Conservation (phyloP, 768 basidiomycete species). For the Dacryopinax spathularia region DNA sequence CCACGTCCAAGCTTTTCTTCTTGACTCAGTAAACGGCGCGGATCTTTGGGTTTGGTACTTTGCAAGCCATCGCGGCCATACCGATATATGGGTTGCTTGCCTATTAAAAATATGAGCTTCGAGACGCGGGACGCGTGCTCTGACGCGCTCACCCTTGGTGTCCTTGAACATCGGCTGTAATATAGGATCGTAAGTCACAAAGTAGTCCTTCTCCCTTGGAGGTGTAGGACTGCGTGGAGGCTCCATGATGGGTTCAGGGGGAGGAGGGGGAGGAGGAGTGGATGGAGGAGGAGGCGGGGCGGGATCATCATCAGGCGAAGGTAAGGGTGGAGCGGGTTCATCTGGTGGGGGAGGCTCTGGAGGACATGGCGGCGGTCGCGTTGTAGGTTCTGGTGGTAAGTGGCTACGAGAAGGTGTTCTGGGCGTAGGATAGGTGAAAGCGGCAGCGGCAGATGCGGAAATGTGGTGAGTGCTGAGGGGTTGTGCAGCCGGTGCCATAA, state of each 20-base stretch:
- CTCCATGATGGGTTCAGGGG: background rate
- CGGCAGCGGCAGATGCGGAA: background rate
- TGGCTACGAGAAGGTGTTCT: background rate
- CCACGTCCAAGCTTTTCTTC: background rate
- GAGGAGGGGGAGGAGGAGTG: background rate
- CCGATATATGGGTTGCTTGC: background rate
- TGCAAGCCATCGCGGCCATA: background rate
- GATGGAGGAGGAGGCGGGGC: background rate
- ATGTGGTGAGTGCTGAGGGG: background rate
- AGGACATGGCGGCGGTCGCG: background rate
- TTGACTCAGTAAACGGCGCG: background rate
- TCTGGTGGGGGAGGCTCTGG: constrained; percentile 2
- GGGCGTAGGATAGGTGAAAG: background rate
- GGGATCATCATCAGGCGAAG: background rate
- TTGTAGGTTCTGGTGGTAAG: background rate
- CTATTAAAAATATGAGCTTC: background rate
- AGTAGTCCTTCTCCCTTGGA: background rate
- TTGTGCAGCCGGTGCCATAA: background rate
- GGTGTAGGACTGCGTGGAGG: background rate
- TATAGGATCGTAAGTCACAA: constrained; percentile 1
- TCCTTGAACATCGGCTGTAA: background rate
- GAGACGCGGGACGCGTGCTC: background rate
- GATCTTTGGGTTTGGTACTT: background rate
- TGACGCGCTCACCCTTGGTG: background rate
- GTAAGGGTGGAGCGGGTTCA: background rate